Percentiles rank a stretch among this genome's conserved stretches.
These are phyloP conservation scores for Adansonia rubrostipa DNA, from an alignment of 441 rosid genomes.

Conservation along the genomic window DNA sequence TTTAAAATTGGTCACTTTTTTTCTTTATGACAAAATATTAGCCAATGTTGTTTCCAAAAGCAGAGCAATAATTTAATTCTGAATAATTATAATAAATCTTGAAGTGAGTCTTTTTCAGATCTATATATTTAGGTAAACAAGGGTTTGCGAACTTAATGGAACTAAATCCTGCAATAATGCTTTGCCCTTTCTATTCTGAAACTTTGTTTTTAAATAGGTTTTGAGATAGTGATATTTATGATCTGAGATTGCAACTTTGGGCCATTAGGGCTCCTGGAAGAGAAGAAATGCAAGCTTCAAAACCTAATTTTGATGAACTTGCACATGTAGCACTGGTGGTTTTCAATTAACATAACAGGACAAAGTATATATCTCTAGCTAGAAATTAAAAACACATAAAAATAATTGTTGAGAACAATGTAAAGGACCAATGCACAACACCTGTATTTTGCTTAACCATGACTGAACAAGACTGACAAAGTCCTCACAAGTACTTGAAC, in stretches of 20 bases:
- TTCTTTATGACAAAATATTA: not conserved
- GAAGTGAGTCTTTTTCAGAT: not conserved
- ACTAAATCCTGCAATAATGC: not conserved
- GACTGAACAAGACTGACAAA: constrained; percentile 74
- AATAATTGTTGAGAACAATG: not conserved
- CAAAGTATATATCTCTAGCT: not conserved
- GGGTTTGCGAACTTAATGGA: not conserved
- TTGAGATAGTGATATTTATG: not conserved
- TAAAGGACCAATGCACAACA: constrained; percentile 20
- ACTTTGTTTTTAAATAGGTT: not conserved
- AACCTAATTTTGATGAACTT: constrained; percentile 5
- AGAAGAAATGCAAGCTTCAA: not conserved
- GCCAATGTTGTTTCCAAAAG: not conserved
- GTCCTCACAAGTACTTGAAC: constrained; percentile 71
- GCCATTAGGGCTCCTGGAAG: not conserved
- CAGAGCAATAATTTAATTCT: not conserved
- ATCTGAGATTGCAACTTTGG: constrained; percentile 1
- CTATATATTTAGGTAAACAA: not conserved
- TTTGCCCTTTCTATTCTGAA: not conserved
- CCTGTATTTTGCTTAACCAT: constrained; percentile 84
- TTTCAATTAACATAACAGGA: not conserved
- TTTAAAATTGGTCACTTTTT: not conserved
- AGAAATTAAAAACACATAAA: not conserved
- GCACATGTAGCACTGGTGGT: not conserved
- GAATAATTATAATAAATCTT: not conserved